Base-by-base conservation (phyloP, 2,329 filamentous ascomycete genomes). In the Talaromyces sp. region DNA sequence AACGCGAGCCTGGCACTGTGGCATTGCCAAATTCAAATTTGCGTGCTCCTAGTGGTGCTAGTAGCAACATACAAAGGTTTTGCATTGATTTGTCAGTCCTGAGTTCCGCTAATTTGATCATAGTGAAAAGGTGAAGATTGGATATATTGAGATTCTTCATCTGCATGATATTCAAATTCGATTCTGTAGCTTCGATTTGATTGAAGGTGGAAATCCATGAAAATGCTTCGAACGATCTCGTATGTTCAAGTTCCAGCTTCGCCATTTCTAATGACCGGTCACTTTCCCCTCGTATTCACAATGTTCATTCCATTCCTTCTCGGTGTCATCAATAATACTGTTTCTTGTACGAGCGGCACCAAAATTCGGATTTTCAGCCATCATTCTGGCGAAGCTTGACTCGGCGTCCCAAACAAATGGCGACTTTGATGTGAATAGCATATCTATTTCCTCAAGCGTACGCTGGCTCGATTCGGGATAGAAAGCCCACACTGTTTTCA, bases 381-480 rank as follows among this genome's bases (percentile, higher is more conserved):
- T 51, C 7, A 36, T 39, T 22, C 39, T 42, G 5, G 51, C 47
- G 48, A 57, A 57, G 14, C 59, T 49, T 27, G 40, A 41, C 47
- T 62, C 59, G 13, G 45, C 57, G 5, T 58, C 56, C 54, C 60
- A 60, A 11, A 54, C 52, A 24, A 60, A 62, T 2, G 51, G 56
- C 22, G 46, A 55, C 20, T 58, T 55, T 27, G 47, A 52, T 19
- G 60, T 49, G 41, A 64, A 65, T 1, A 65, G 52, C 27, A 64
- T 49, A 41, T 63, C 60, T 14, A 65, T 60, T 29, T 65, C 48
- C 49, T 65, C 63, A 4, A 64, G 58, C 17, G 55, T 59, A n/a
- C 61, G 54, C 13, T 47, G 47, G 27, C 47, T 51, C 9, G 62
- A 56, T 39, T 63, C 62, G 16, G 56, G 58, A 32, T 47, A 61